phyloP scores from a whole-genome alignment of 345 rosid genomes.

The Garcia nutans region DNA sequence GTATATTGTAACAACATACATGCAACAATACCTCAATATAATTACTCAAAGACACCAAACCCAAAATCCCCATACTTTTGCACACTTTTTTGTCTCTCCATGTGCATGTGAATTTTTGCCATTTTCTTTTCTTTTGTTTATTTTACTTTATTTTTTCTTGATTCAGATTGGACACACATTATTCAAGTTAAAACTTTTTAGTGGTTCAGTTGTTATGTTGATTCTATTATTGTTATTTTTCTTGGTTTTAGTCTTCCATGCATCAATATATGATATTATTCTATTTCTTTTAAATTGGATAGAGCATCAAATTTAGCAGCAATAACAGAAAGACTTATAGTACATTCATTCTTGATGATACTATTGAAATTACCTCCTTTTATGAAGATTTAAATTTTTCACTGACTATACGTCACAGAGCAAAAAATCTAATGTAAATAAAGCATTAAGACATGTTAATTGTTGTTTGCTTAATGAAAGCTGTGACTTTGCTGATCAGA shows the following conservation, averaged over 20 bases:
- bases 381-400: not conserved
- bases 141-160: not conserved
- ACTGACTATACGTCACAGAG: not conserved
- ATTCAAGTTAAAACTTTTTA: not conserved
- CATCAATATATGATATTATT: not conserved
- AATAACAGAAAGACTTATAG: not conserved
- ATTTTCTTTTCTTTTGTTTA: not conserved
- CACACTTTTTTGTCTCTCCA: no score
- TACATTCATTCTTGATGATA: not conserved
- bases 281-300: not conserved
- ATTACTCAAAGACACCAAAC: no score
- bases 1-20: no score
- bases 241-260: not conserved
- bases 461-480: constrained; percentile 24
- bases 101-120: no score
- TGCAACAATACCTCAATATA: no score
- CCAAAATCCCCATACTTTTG: no score
- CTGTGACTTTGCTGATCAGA: constrained; percentile 51
- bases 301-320: not conserved
- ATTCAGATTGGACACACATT: no score
- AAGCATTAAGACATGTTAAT: not conserved
- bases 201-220: not conserved
- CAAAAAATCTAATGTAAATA: not conserved
- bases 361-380: not conserved
- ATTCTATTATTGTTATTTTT: not conserved